Percentiles rank a stretch among this genome's conserved stretches.
Evolutionary conservation across 1,284 basidiomycete genomes (phyloP).

Genomic region (Mycosarcoma maydis): DNA sequence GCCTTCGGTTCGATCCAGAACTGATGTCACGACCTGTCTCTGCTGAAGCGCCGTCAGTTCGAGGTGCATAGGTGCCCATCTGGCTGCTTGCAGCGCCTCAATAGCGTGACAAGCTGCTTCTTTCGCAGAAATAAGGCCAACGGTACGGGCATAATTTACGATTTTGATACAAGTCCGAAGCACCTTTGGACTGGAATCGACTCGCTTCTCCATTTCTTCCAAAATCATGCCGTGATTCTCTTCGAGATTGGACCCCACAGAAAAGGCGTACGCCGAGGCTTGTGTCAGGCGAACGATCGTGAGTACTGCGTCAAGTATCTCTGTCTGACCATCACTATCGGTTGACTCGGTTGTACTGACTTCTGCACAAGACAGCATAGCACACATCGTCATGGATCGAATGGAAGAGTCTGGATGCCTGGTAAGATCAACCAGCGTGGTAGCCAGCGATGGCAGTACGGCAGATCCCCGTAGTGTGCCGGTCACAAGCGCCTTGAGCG

Average conservation of each 20-base stretch:
- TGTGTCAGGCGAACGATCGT: constrained; percentile 31
- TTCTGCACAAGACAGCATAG: constrained; percentile 25
- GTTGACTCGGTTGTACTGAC: not conserved
- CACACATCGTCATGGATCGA: constrained; percentile 24
- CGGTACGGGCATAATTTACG: constrained; percentile 8
- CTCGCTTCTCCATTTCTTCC: constrained; percentile 34
- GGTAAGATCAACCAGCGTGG: constrained; percentile 31
- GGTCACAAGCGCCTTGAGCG: constrained; percentile 21
- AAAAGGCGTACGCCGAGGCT: constrained; percentile 36
- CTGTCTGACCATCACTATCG: constrained; percentile 11
- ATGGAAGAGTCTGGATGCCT: constrained; percentile 23
- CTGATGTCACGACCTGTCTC: not conserved
- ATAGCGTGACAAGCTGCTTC: constrained; percentile 27
- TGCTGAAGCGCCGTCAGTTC: constrained; percentile 15
- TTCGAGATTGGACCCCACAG: constrained; percentile 10
- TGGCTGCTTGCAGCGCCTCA: constrained; percentile 23
- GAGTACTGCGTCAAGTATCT: constrained; percentile 36
- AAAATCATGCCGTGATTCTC: constrained; percentile 28
- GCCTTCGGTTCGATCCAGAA: constrained; percentile 15
- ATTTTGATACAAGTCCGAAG: constrained; percentile 34
- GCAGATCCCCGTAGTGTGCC: constrained; percentile 24
- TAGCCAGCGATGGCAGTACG: constrained; percentile 31
- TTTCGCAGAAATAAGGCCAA: constrained; percentile 4
- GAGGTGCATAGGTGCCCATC: constrained; percentile 34
- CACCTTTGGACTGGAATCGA: constrained; percentile 28